phyloP scores from a whole-genome alignment of 2,329 filamentous ascomycete genomes.

The Leptographium radiaticola region DNA sequence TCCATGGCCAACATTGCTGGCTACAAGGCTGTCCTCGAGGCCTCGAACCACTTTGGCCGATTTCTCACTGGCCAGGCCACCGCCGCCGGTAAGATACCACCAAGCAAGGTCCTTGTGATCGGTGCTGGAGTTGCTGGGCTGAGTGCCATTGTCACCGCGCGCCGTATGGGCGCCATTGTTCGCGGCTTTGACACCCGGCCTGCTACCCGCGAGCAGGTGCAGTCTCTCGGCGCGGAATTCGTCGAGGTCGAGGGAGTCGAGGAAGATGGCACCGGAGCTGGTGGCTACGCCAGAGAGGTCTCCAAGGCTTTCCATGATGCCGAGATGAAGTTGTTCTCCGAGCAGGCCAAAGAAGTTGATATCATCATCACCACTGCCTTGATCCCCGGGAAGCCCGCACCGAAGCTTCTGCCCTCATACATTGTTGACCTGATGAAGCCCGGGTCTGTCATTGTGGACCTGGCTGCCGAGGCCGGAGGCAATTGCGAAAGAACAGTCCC shows the following conservation, averaged over 20 bases:
- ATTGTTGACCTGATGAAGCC: slow-evolving; percentile 81
- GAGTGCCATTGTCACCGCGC: slow-evolving; percentile 76
- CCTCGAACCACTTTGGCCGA: slow-evolving; percentile 77
- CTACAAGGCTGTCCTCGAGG: slow-evolving; percentile 83
- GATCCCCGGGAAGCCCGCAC: slow-evolving; percentile 73
- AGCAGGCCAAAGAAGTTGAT: slow-evolving; percentile 77
- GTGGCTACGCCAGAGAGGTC: slow-evolving; percentile 89
- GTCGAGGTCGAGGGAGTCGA: slow-evolving; percentile 66
- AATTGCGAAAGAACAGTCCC: slow-evolving; percentile 75
- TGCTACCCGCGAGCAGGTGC: slow-evolving; percentile 79
- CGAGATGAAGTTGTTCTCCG: slow-evolving; percentile 84
- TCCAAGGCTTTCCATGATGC: slow-evolving; percentile 86
- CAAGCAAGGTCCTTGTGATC: slow-evolving; percentile 81
- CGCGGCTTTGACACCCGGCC: slow-evolving; percentile 83
- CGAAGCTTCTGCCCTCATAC: slow-evolving; percentile 68
- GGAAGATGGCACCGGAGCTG: slow-evolving; percentile 72
- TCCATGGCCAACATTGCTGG: slow-evolving; percentile 93
- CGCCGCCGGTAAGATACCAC: slow-evolving; percentile 79
- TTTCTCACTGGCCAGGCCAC: slow-evolving; percentile 85
- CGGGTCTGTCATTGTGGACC: slow-evolving; percentile 75
- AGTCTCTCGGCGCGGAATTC: slow-evolving; percentile 81
- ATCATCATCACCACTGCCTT: slow-evolving; percentile 89
- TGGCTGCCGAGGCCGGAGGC: slow-evolving; percentile 77
- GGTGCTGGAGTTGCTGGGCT: slow-evolving; percentile 81
- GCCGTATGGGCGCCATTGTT: slow-evolving; percentile 77